Evolutionary conservation across 345 rosid genomes (phyloP).

Genomic region (Corymbia maculata): DNA sequence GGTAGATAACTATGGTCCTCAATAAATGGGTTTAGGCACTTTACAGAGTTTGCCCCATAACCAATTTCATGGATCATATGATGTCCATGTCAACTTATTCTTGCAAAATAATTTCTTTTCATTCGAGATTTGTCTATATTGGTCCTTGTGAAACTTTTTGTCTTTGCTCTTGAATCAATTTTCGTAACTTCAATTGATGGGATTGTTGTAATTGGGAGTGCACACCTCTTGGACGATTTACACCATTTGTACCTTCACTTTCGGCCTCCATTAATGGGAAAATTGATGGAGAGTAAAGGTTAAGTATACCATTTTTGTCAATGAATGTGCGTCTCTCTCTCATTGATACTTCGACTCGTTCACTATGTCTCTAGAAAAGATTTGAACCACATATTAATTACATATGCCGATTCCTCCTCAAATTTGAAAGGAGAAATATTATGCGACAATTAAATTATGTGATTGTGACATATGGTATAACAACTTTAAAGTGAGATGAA

Average conservation of each 20-base stretch:
- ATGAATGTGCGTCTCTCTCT: too few species aligned
- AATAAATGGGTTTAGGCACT: neutral
- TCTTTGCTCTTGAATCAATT: neutral
- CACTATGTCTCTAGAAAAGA: too few species aligned
- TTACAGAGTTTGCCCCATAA: neutral
- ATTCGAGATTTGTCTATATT: too few species aligned
- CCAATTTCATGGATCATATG: neutral
- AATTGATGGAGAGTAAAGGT: too few species aligned
- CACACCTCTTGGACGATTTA: neutral
- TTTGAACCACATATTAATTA: neutral
- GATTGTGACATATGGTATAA: neutral
- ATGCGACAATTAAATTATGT: neutral
- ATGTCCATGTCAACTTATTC: neutral
- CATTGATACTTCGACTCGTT: neutral
- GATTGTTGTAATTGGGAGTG: neutral
- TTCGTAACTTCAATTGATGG: neutral
- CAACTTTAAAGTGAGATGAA: neutral
- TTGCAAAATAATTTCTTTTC: too few species aligned
- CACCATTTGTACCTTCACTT: too few species aligned
- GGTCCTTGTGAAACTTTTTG: neutral
- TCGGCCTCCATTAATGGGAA: too few species aligned
- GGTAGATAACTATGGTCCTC: neutral
- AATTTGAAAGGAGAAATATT: neutral
- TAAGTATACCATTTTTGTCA: too few species aligned
- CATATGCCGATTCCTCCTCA: neutral